Conservation (phyloP, 2,329 filamentous ascomycete species). For the Aspergillus jensenii region DNA sequence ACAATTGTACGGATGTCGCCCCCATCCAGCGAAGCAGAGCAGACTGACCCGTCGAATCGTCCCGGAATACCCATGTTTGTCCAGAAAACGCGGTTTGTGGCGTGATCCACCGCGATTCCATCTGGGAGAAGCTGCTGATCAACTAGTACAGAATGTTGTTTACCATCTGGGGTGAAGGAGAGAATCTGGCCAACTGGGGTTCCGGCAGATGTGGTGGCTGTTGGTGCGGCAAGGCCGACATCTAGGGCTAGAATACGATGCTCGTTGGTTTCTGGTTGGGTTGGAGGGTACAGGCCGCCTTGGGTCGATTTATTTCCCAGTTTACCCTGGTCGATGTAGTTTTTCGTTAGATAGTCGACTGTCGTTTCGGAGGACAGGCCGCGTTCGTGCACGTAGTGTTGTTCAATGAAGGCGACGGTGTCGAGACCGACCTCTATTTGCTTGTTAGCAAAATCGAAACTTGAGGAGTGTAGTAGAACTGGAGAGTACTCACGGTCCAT, state of each 20-base stretch:
- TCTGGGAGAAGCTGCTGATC: conserved; percentile 40
- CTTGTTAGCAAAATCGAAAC: neutral
- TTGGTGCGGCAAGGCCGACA: conserved; percentile 23
- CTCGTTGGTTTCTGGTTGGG: neutral
- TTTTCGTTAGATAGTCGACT: conserved; percentile 46
- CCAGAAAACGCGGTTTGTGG: conserved; percentile 47
- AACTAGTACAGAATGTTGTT: conserved; percentile 13
- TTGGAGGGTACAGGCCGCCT: conserved; percentile 43
- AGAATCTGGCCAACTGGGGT: neutral
- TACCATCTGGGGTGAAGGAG: conserved; percentile 11
- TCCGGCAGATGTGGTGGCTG: conserved; percentile 13
- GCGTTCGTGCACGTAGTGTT: conserved; percentile 53
- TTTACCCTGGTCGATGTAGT: conserved; percentile 49
- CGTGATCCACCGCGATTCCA: conserved; percentile 44
- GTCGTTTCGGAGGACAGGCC: conserved; percentile 37
- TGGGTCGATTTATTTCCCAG: conserved; percentile 39
- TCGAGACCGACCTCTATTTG: conserved; percentile 46
- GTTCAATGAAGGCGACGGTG: conserved; percentile 54
- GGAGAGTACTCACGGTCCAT: conserved; percentile 32
- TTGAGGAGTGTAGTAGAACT: too few relatives aligned
- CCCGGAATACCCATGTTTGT: conserved; percentile 50
- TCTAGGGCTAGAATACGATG: conserved; percentile 22
- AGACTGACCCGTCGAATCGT: conserved; percentile 44
- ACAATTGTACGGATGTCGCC: conserved; percentile 46
- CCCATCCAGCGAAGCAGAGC: conserved; percentile 50